Evolutionary conservation across 2,329 filamentous ascomycete genomes (phyloP), one percentile per base, ranked within the genome.

Genomic region (Hymenoscyphus albidus): DNA sequence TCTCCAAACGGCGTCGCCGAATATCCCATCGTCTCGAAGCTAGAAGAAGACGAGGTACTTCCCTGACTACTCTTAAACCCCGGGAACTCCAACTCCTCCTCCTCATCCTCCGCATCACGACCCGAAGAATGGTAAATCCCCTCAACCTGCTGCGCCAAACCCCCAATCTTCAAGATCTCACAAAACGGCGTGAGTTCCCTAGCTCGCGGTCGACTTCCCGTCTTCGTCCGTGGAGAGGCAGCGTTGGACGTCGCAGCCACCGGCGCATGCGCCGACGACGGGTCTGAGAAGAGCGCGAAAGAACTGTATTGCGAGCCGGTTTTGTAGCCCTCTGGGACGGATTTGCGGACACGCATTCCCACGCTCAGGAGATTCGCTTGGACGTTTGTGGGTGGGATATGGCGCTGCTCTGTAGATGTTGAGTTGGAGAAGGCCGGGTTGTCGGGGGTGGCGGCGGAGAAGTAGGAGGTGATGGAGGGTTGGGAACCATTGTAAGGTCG

Each of bases 311-410:
- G 72, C 3, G 51, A 54, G 68, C 84, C 84, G 1, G 91, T 96
- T 80, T 96, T 96, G 83, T 97, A 97, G 65, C 94, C 94, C 76
- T 97, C 93, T 0, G 92, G 90, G 7, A 98, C 90, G 12, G 91
- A 91, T 80, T 98, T 98, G 75, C 94, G 90, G 60, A 98, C 85
- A 31, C 94, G 89, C 93, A 97, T 97, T 72, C 94, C 94, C 69
- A 98, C 94, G 72, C 85, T 91, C 54, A 97, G 82, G n/a, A 98
- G 87, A 67, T 90, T 90, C 42, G 93, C 84, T 77, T 97, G 92
- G 39, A 96, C 71, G 3, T 86, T 85, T 16, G 80, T 77, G 10
- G 77, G 75, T 39, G 75, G 78, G 69, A 69, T 38, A 39, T 64
- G 38, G 74, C 77, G 35, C 79, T 78, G 32, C 82, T 64, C 32